phyloP scores from a whole-genome alignment of 2,329 filamentous ascomycete genomes.

The Colletotrichum orchidophilum region DNA sequence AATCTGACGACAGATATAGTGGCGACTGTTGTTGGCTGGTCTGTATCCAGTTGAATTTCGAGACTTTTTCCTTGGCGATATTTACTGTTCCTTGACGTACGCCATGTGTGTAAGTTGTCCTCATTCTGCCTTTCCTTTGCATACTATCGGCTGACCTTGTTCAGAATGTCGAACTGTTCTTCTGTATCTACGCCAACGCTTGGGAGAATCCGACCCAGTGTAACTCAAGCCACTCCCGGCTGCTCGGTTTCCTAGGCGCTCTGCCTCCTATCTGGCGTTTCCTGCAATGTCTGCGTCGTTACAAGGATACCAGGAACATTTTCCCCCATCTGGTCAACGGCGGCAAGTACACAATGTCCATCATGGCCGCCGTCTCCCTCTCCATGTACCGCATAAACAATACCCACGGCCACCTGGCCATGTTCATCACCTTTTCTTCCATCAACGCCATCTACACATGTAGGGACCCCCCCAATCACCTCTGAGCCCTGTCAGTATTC shows the following conservation, averaged over 20 bases:
- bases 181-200: slow-evolving; percentile 85
- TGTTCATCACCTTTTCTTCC: slow-evolving; percentile 84
- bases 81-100: slow-evolving; percentile 96
- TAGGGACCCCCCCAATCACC: slow-evolving; percentile 49
- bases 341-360: slow-evolving; percentile 89
- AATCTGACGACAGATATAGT: slow-evolving; percentile 60
- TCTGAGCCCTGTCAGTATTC: too few relatives aligned
- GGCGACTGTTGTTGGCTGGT: slow-evolving; percentile 85
- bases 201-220: slow-evolving; percentile 82
- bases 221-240: slow-evolving; percentile 84
- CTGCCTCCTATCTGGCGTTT: slow-evolving; percentile 91
- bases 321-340: slow-evolving; percentile 95
- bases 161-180: slow-evolving; percentile 91
- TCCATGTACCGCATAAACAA: slow-evolving; percentile 84
- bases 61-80: slow-evolving; percentile 97
- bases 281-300: slow-evolving; percentile 90
- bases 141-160: neutral
- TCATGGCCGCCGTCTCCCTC: slow-evolving; percentile 79
- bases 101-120: slow-evolving; percentile 76
- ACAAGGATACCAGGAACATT: slow-evolving; percentile 83
- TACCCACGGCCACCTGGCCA: slow-evolving; percentile 63
- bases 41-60: slow-evolving; percentile 95
- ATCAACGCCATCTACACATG: slow-evolving; percentile 86
- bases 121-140: fast-evolving
- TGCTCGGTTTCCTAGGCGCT: slow-evolving; percentile 85